These are phyloP conservation scores for Heterobasidion occidentale DNA, from an alignment of 1,284 basidiomycete genomes.

Conservation along the genomic window DNA sequence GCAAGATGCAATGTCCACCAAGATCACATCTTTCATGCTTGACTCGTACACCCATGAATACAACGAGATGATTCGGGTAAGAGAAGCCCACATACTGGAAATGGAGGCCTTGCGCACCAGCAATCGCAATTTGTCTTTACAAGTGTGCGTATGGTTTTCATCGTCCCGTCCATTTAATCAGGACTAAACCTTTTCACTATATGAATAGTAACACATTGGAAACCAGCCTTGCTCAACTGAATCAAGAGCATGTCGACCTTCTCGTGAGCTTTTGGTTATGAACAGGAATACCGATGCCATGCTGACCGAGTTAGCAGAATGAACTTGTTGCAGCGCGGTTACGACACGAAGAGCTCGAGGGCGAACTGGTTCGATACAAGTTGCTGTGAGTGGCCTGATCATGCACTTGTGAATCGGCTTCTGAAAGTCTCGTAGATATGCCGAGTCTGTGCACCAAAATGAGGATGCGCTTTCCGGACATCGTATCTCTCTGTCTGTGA, in stretches of 20 bases:
- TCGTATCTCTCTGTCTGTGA: slow-evolving; percentile 39
- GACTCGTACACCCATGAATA: slow-evolving; percentile 87
- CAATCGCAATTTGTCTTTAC: slow-evolving; percentile 70
- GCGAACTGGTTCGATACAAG: slow-evolving; percentile 88
- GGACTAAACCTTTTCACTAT: slow-evolving; percentile 1
- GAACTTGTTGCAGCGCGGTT: slow-evolving; percentile 84
- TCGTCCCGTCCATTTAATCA: slow-evolving; percentile 1
- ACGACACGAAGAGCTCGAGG: slow-evolving; percentile 84
- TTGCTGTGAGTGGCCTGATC: slow-evolving; percentile 52
- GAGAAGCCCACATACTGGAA: slow-evolving; percentile 75
- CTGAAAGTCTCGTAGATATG: slow-evolving; percentile 48
- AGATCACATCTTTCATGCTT: slow-evolving; percentile 88
- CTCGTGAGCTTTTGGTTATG: slow-evolving; percentile 33
- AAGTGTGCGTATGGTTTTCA: slow-evolving; percentile 53
- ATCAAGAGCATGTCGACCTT: slow-evolving; percentile 70
- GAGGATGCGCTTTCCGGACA: slow-evolving; percentile 73
- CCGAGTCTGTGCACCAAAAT: slow-evolving; percentile 82
- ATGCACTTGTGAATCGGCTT: neutral
- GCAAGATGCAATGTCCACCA: slow-evolving; percentile 73
- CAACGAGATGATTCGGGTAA: slow-evolving; percentile 58
- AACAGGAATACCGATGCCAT: neutral
- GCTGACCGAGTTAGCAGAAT: slow-evolving; percentile 42
- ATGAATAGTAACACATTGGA: slow-evolving; percentile 69
- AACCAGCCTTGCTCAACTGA: slow-evolving; percentile 68
- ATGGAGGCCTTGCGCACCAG: slow-evolving; percentile 73